Conservation (phyloP, 2,329 filamentous ascomycete species). For the Pestalotiopsis sp. region DNA sequence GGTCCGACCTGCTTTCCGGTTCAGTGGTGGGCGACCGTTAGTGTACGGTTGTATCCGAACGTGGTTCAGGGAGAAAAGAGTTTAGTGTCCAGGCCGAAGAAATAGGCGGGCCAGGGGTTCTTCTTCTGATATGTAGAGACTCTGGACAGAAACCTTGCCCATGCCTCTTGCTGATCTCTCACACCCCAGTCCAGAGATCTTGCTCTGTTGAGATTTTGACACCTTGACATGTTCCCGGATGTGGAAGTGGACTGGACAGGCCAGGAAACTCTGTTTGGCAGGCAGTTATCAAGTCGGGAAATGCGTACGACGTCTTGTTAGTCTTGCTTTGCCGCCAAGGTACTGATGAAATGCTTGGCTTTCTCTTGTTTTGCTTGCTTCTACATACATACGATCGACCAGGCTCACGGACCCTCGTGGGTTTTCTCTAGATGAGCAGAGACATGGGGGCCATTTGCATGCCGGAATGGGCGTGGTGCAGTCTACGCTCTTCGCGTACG, state of each 20-base stretch:
- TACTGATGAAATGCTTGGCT: neutral
- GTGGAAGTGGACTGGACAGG: neutral
- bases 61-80: neutral
- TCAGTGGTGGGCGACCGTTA: neutral
- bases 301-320: neutral
- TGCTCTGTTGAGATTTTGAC: neutral
- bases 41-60: slow-evolving; percentile 5
- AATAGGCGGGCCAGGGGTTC: neutral
- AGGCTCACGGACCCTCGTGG: neutral
- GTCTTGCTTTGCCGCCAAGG: neutral
- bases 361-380: neutral
- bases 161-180: neutral
- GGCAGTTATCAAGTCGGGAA: neutral
- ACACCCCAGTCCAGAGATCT: neutral
- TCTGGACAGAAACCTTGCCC: neutral
- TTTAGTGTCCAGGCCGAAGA: neutral
- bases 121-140: neutral
- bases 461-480: neutral
- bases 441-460: neutral
- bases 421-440: neutral
- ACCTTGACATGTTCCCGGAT: neutral
- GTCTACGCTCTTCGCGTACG: neutral
- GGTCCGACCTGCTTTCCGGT: slow-evolving; percentile 5
- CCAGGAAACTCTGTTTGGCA: neutral
- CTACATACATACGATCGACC: neutral